These are phyloP conservation scores for Crucihimalaya himalaica DNA, from an alignment of 345 rosid genomes.

Conservation along the genomic window DNA sequence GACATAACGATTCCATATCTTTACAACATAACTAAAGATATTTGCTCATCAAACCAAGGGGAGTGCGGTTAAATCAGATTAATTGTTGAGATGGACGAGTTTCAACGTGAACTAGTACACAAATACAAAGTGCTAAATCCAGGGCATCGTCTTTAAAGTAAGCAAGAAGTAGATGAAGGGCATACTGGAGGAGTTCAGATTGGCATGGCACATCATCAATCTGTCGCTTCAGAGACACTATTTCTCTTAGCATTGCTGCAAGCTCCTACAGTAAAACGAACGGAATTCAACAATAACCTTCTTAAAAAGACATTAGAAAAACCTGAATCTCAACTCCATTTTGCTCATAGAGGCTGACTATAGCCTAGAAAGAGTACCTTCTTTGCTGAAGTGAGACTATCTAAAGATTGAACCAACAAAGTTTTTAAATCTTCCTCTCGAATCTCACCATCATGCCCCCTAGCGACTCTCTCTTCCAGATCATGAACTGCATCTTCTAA, in stretches of 20 bases:
- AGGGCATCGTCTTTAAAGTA: neutral
- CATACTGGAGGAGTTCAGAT: conserved; percentile 85
- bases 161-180: conserved; percentile 2
- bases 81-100: conserved; percentile 15
- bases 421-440: conserved; percentile 45
- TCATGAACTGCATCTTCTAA: conserved; percentile 49
- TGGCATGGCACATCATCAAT: conserved; percentile 75
- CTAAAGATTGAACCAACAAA: conserved; percentile 44
- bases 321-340: neutral
- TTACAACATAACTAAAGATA: conserved; percentile 9
- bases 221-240: conserved; percentile 58
- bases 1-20: conserved; percentile 1
- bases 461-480: conserved; percentile 52
- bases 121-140: conserved; percentile 5
- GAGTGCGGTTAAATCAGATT: neutral
- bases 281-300: conserved; percentile 2
- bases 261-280: conserved; percentile 55
- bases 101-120: neutral
- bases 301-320: neutral
- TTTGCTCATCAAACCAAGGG: conserved; percentile 3
- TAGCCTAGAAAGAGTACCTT: conserved; percentile 40
- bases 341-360: neutral
- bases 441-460: conserved; percentile 40
- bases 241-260: conserved; percentile 55
- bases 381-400: conserved; percentile 57